phyloP scores from a whole-genome alignment of 139 green algal genomes.

The Trebouxia sp. region DNA sequence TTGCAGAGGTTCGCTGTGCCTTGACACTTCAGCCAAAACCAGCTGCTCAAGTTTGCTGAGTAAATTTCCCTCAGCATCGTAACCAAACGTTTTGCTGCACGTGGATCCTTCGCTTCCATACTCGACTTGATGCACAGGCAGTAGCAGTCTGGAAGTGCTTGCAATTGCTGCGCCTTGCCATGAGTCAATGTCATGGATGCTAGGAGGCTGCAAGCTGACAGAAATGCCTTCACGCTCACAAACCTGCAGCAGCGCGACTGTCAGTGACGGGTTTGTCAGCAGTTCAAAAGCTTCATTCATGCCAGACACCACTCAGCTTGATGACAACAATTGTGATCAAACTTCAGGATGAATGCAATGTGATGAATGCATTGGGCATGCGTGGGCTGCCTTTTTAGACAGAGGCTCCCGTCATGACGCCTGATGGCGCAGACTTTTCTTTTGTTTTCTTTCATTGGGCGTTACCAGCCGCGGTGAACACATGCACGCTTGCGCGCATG shows the following conservation, averaged over 20 bases:
- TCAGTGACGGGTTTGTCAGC: too few species aligned
- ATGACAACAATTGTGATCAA: too few species aligned
- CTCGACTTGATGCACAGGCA: constrained; percentile 54
- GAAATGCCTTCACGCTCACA: constrained; percentile 48
- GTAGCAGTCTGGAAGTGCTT: constrained; percentile 62
- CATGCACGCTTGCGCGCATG: too few species aligned
- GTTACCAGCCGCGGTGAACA: too few species aligned
- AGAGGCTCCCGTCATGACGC: too few species aligned
- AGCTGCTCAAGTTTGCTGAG: constrained; percentile 39
- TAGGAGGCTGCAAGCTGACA: constrained; percentile 47
- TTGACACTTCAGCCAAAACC: constrained; percentile 40
- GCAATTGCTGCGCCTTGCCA: constrained; percentile 69
- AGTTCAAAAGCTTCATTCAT: too few species aligned
- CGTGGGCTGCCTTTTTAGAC: too few species aligned
- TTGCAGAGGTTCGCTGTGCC: constrained; percentile 36
- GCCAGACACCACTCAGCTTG: too few species aligned
- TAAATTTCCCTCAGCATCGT: constrained; percentile 10
- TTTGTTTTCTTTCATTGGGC: too few species aligned
- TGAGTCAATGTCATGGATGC: constrained; percentile 40
- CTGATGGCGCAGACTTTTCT: too few species aligned
- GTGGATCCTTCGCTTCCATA: background rate
- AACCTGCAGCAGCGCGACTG: background rate
- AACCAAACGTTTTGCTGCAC: background rate
- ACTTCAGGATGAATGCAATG: too few species aligned
- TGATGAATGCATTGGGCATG: too few species aligned